phyloP scores from a whole-genome alignment of 495 filamentous ascomycete species.

The Corynascus novoguineensis region DNA sequence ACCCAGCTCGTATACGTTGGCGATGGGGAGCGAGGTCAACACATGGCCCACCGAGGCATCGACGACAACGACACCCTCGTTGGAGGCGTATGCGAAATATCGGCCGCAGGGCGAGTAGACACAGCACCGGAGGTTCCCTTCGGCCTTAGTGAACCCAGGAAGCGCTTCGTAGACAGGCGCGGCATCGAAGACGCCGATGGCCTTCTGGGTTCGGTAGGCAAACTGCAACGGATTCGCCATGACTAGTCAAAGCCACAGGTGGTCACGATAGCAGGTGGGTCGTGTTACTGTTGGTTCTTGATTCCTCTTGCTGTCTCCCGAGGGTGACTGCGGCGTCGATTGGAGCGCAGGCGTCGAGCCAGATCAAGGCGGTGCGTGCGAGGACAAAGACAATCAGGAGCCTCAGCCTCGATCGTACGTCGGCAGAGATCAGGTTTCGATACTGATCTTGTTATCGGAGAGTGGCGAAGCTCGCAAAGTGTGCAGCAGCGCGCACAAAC shows the following conservation, averaged over 20 bases:
- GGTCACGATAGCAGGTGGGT: conserved; percentile 26
- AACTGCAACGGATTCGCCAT: conserved; percentile 90
- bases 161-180: conserved; percentile 80
- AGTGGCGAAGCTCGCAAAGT: not conserved
- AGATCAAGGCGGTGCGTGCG: conserved; percentile 1
- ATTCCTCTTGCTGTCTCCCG: conserved; percentile 18
- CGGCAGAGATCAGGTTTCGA: not conserved
- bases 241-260: conserved; percentile 76
- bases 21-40: conserved; percentile 64
- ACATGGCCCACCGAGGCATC: conserved; percentile 76
- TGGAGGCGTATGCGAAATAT: conserved; percentile 92
- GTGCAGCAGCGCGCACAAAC: not conserved
- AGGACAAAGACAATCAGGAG: conserved; percentile 7
- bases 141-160: conserved; percentile 79
- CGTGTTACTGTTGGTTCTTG: conserved; percentile 15
- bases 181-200: conserved; percentile 87
- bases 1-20: conserved; percentile 85
- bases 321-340: conserved; percentile 4
- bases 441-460: too few relatives aligned
- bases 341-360: conserved; percentile 3
- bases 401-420: not conserved
- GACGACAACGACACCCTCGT: conserved; percentile 76
- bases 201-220: conserved; percentile 93
- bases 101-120: conserved; percentile 90
- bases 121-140: conserved; percentile 91